These are phyloP conservation scores for Thermothelomyces thermophilus DNA, from an alignment of 2,329 filamentous ascomycete genomes.

Conservation along the genomic window DNA sequence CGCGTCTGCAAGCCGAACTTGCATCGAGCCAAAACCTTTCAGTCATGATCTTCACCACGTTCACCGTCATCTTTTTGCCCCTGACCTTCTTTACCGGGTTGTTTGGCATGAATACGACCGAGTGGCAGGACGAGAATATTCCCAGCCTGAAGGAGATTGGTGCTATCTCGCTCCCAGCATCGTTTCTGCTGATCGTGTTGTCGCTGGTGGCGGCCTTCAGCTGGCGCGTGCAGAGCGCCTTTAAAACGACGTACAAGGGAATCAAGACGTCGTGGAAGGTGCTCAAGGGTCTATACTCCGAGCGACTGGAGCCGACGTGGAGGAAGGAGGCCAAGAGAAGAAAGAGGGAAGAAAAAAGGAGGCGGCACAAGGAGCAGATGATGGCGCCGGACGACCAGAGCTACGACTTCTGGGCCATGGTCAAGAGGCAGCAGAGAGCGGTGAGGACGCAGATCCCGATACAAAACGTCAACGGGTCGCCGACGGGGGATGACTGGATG, in stretches of 20 bases:
- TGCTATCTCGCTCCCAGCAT: conserved; percentile 42
- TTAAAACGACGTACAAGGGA: conserved; percentile 25
- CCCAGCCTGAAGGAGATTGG: conserved; percentile 41
- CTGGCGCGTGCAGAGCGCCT: conserved; percentile 34
- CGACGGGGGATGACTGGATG: not conserved
- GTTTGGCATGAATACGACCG: conserved; percentile 58
- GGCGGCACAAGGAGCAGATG: conserved; percentile 22
- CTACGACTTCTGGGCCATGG: conserved; percentile 37
- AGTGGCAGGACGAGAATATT: conserved; percentile 48
- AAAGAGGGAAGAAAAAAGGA: conserved; percentile 21
- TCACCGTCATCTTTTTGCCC: conserved; percentile 57
- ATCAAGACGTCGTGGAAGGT: conserved; percentile 17
- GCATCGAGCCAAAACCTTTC: conserved; percentile 56
- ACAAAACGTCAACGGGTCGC: conserved; percentile 24
- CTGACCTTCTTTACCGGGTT: conserved; percentile 59
- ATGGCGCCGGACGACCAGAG: conserved; percentile 28
- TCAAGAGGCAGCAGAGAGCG: conserved; percentile 27
- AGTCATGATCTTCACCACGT: conserved; percentile 60
- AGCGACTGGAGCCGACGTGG: conserved; percentile 26
- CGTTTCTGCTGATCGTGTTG: conserved; percentile 40
- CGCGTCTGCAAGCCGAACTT: conserved; percentile 55
- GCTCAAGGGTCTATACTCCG: conserved; percentile 6
- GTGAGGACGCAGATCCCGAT: conserved; percentile 34
- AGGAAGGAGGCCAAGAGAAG: conserved; percentile 24
- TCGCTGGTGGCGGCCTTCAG: conserved; percentile 53